Conservation (phyloP, 78 protist species). For the Abeoforma whisleri region DNA sequence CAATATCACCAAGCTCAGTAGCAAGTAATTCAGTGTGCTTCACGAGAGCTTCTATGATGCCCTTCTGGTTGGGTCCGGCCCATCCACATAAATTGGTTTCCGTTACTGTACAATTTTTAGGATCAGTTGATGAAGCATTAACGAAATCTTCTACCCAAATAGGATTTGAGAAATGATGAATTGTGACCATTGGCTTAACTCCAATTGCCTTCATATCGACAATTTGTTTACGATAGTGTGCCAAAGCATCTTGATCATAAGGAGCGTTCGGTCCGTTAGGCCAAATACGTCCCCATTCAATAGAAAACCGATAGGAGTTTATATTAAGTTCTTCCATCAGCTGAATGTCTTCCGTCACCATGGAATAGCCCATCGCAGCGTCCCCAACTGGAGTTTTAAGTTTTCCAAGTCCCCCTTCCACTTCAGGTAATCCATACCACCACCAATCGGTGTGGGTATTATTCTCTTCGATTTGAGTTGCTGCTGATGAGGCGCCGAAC, state of each 20-base stretch:
- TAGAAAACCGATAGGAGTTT: constrained; percentile 4
- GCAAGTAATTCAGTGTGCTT: constrained; percentile 26
- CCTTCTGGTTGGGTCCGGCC: constrained; percentile 5
- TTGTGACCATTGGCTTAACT: constrained; percentile 16
- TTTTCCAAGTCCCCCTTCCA: background rate
- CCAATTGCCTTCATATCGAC: background rate
- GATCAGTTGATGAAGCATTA: background rate
- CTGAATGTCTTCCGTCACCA: background rate
- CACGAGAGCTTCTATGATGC: constrained; percentile 18
- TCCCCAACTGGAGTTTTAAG: constrained; percentile 7
- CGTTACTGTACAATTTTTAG: background rate
- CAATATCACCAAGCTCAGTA: constrained; percentile 7
- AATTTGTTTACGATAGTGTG: background rate
- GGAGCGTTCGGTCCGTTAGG: constrained; percentile 2
- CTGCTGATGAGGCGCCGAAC: constrained; percentile 9
- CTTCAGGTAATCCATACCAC: constrained; percentile 18
- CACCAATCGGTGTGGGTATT: constrained; percentile 19
- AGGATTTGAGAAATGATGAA: constrained; percentile 22
- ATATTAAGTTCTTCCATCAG: background rate
- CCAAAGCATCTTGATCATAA: background rate
- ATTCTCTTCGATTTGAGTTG: constrained; percentile 19
- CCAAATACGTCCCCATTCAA: constrained; percentile 10
- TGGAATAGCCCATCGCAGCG: constrained; percentile 10
- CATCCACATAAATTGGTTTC: constrained; percentile 23
- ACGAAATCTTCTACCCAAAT: constrained; percentile 14